A percentile compares a stretch with the other conserved stretches of the same genome.
Evolutionary conservation across 2,329 filamentous ascomycete species (phyloP).

Genomic region (Hypoxylon sp.): DNA sequence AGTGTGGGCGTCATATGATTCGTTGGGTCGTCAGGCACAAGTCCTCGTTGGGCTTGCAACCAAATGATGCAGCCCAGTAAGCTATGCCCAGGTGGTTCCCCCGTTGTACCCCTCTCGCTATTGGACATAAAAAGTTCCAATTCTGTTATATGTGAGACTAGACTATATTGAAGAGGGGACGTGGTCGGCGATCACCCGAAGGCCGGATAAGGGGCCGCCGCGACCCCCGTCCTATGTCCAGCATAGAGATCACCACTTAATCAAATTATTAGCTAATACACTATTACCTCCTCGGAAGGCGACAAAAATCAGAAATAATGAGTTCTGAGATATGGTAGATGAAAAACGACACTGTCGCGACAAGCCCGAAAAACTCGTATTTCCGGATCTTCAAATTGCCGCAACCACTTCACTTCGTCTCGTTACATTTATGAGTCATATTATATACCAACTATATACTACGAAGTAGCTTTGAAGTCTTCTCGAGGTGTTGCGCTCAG

Average conservation of each 20-base stretch:
- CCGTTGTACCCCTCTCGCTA: conserved; percentile 4
- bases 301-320: not conserved
- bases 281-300: too few species aligned
- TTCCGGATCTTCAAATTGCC: conserved; percentile 2
- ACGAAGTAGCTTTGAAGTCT: too few species aligned
- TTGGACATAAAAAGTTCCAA: conserved; percentile 11
- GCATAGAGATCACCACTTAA: conserved; percentile 3
- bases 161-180: conserved; percentile 28
- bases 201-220: conserved; percentile 31
- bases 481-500: not conserved
- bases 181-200: conserved; percentile 28
- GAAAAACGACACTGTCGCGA: conserved; percentile 3
- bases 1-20: conserved; percentile 26
- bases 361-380: conserved; percentile 30
- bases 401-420: conserved; percentile 12
- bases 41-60: conserved; percentile 26
- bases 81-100: conserved; percentile 29
- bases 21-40: conserved; percentile 31
- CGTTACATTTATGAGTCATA: conserved; percentile 4
- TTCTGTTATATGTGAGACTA: conserved; percentile 19
- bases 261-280: conserved; percentile 16
- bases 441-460: too few species aligned
- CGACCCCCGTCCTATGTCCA: conserved; percentile 15
- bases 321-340: conserved; percentile 5
- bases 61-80: conserved; percentile 27